These are phyloP conservation scores for Xylaria scruposa DNA, from an alignment of 495 filamentous ascomycete genomes.

Conservation along the genomic window DNA sequence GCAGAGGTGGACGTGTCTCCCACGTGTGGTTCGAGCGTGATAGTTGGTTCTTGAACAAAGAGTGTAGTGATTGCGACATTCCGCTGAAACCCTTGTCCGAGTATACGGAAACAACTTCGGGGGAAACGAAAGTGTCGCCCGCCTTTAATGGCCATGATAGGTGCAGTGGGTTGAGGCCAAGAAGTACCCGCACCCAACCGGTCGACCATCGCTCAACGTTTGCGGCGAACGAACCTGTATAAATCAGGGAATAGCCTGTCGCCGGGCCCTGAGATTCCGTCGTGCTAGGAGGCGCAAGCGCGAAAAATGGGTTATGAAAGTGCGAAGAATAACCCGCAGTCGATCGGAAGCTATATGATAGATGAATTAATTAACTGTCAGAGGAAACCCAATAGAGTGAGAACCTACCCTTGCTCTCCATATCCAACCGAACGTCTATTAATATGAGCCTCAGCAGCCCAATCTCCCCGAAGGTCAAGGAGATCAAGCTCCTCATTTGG, in stretches of 20 bases:
- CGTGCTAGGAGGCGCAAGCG: slow-evolving; percentile 54
- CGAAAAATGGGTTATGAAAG: slow-evolving; percentile 62
- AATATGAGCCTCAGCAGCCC: slow-evolving; percentile 54
- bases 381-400: background rate
- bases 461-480: slow-evolving; percentile 59
- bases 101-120: slow-evolving; percentile 61
- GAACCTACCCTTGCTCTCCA: slow-evolving; percentile 39
- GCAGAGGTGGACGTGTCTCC: slow-evolving; percentile 54
- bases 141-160: slow-evolving; percentile 54
- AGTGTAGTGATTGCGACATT: slow-evolving; percentile 61
- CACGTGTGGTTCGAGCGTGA: slow-evolving; percentile 59
- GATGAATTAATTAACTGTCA: slow-evolving; percentile 41
- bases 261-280: slow-evolving; percentile 60
- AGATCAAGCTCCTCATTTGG: slow-evolving; percentile 62
- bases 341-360: slow-evolving; percentile 56
- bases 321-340: slow-evolving; percentile 61
- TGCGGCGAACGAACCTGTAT: slow-evolving; percentile 59
- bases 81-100: slow-evolving; percentile 59
- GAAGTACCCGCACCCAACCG: slow-evolving; percentile 56
- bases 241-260: slow-evolving; percentile 63
- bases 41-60: slow-evolving; percentile 61
- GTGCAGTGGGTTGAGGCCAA: slow-evolving; percentile 60
- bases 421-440: slow-evolving; percentile 44
- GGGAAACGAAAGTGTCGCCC: slow-evolving; percentile 57
- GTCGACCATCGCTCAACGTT: slow-evolving; percentile 62